Evolutionary conservation across 73 alveolate genomes (phyloP).

Genomic region (Paramecium bursaria): DNA sequence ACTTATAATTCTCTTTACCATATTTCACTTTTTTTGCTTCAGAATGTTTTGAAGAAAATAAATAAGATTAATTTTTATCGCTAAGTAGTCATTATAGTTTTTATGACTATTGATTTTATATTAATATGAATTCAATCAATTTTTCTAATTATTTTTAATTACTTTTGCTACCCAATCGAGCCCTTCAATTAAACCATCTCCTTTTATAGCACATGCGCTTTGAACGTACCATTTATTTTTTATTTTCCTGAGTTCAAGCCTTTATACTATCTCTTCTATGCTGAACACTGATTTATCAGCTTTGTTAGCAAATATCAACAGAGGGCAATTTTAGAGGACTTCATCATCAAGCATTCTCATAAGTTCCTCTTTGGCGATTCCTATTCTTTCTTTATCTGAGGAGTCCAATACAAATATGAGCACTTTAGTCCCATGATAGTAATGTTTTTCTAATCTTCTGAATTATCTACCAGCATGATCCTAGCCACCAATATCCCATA

Average conservation of each 20-base stretch:
- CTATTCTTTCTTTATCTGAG: slow-evolving; percentile 74
- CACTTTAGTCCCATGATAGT: slow-evolving; percentile 86
- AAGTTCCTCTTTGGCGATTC: slow-evolving; percentile 76
- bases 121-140: too few relatives aligned
- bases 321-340: slow-evolving; percentile 77
- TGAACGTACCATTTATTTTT: slow-evolving; percentile 51
- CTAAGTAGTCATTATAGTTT: too few relatives aligned
- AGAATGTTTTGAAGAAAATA: too few relatives aligned
- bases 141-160: too few relatives aligned
- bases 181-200: slow-evolving; percentile 80
- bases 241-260: slow-evolving; percentile 42
- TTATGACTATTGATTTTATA: too few relatives aligned
- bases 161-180: slow-evolving; percentile 73
- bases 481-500: slow-evolving; percentile 96
- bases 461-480: too few relatives aligned
- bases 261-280: slow-evolving; percentile 44
- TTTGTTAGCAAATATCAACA: slow-evolving; percentile 84
- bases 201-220: slow-evolving; percentile 73
- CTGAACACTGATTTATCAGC: slow-evolving; percentile 72
- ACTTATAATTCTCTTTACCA: too few relatives aligned
- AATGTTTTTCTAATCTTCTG: slow-evolving; percentile 87
- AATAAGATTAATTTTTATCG: too few relatives aligned
- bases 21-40: too few relatives aligned
- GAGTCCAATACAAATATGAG: slow-evolving; percentile 81
- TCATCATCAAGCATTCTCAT: slow-evolving; percentile 69